Evolutionary conservation across 805 yeast genomes (phyloP), one percentile per base, ranked within the genome.

Genomic region (Pichia pseudocactophila): DNA sequence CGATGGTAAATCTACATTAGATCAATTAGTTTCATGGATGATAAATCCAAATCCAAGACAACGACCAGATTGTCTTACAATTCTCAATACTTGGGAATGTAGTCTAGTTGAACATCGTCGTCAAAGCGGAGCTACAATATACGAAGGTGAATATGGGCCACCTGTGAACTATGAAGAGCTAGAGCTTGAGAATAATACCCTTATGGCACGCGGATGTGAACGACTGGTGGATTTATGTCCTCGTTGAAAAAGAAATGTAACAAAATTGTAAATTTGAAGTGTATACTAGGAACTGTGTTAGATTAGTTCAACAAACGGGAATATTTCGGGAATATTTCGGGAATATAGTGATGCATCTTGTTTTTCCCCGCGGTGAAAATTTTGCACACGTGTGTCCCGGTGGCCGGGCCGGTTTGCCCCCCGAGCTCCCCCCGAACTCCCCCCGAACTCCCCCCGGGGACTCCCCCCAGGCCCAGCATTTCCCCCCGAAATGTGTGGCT

Each of bases 61-160:
- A 40, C 69, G 98, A 48, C 96, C 96, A n/a, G 76, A 81, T 6
- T 90, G 95, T 0, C 71, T 66, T 22, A 75, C 78, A 46, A 69
- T 92, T n/a, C 63, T 92, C 43, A 72, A 69, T 42, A 70, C 80
- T 49, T 75, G 73, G 37, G 97, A 92, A 59, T 78, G 92, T 48
- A 70, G 73, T 36, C 73, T 80, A 45, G 89, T 92, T 32, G 96
- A 89, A 50, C 63, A 71, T 42, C 72, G 90, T 46, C 71, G 96
- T 40, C 83, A 82, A 57, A 85, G 95, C 6, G 96, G 97, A 4
- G 96, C 97, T 3, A 82, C 89, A 2, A 83, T 92, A 48, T 92
- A 81, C 55, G 98, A 90, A 64, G 97, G 97, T 16, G 97, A 92
- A 51, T 88, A 74, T 59, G 98, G 97, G 0, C 96, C 97, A 1